Evolutionary conservation across 2,329 filamentous ascomycete genomes (phyloP), one percentile per base, ranked within the genome.

Genomic region (Neonectria coccinea): DNA sequence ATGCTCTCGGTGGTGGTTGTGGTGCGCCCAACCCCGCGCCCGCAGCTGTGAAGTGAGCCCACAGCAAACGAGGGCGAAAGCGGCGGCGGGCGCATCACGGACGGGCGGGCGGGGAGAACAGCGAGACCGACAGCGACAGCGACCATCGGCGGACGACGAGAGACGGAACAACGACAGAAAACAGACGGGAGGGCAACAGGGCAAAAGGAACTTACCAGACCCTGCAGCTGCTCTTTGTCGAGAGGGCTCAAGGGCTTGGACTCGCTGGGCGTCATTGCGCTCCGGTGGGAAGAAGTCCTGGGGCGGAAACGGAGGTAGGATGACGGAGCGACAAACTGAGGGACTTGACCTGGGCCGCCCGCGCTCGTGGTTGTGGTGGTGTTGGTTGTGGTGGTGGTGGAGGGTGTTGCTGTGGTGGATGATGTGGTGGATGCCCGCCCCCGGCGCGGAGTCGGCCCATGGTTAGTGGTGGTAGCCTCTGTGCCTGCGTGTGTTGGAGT

Each of bases 181-280:
- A 42, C 54, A 39, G 53, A 47, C 33, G 20, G 56, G 58, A 59
- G 48, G 62, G 51, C 60, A 47, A 29, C 59, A 59, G 66, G 41
- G 47, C 54, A 25, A 16, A 58, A 57, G 29, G 6, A 33, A 76
- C 91, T 83, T 83, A 94, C 91, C 85, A 95, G 83, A 73, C 91
- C 92, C 77, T 92, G 90, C 75, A 90, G 85, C 82, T 94, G 91
- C 76, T 94, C 92, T 81, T 85, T 88, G 79, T 95, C 92, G 63
- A 92, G 83, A 66, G 87, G 85, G 73, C 84, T 89, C 79, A 84
- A 81, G 65, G 80, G 76, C 68, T 79, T 80, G 67, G 78, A 71
- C 68, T 83, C 80, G 64, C 80, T 69, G 67, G 66, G 70, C 69
- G 77, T 73, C 78, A 81, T 80, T 70, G 73, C 73, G 72, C 69